Evolutionary conservation across 768 basidiomycete species (phyloP).

Genomic region (Psilocybe tampanensis): DNA sequence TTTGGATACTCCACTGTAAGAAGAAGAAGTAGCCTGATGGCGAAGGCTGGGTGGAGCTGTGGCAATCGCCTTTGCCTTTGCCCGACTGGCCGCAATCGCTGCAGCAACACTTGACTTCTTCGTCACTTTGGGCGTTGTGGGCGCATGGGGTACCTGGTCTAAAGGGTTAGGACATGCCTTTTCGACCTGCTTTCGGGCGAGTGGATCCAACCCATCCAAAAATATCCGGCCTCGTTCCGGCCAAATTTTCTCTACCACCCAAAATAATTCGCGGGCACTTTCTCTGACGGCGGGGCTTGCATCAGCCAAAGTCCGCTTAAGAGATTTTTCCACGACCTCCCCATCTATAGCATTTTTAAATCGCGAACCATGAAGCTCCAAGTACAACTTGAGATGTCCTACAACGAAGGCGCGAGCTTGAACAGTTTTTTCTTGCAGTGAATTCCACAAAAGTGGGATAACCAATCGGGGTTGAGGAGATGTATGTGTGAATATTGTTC

Average conservation of each 20-base stretch:
- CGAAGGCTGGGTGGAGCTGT: conserved; percentile 77
- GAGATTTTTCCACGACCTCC: conserved; percentile 67
- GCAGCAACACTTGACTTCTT: conserved; percentile 88
- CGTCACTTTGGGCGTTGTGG: conserved; percentile 52
- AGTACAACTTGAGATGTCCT: conserved; percentile 71
- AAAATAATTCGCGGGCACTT: conserved; percentile 70
- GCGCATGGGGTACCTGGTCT: conserved; percentile 39
- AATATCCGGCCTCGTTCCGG: conserved; percentile 64
- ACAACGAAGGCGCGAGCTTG: conserved; percentile 71
- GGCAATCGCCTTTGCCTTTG: conserved; percentile 84
- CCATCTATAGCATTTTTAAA: conserved; percentile 69
- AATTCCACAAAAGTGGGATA: conserved; percentile 67
- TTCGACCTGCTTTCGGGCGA: conserved; percentile 81
- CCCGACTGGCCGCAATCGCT: conserved; percentile 87
- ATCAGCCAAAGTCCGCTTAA: conserved; percentile 78
- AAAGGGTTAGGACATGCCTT: conserved; percentile 75
- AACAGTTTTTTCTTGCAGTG: conserved; percentile 78
- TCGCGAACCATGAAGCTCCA: conserved; percentile 72
- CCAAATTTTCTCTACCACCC: conserved; percentile 82
- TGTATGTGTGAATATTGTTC: conserved; percentile 66
- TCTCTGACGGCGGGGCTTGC: conserved; percentile 81
- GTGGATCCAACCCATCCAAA: conserved; percentile 65
- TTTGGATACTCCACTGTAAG: conserved; percentile 52
- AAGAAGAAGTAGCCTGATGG: conserved; percentile 79
- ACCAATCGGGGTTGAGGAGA: conserved; percentile 72